These are phyloP conservation scores for Phalaenopsis hybrid DNA, from an alignment of 116 monocot species.

Conservation along the genomic window DNA sequence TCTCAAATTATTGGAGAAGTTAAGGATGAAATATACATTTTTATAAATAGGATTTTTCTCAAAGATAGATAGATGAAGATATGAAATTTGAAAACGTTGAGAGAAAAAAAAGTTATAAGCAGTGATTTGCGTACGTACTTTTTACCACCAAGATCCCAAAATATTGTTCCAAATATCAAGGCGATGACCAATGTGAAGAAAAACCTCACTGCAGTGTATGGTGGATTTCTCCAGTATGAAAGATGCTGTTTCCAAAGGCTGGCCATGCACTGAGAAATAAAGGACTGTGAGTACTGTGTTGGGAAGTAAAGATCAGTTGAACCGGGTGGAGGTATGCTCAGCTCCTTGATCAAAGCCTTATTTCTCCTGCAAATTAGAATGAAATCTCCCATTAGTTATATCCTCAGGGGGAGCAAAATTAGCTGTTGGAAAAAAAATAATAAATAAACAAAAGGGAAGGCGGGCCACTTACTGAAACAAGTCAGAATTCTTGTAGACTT, in stretches of 20 bases:
- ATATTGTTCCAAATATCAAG: conserved; percentile 21
- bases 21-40: too few species aligned
- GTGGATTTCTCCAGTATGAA: conserved; percentile 34
- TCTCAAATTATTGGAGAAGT: too few species aligned
- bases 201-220: conserved; percentile 25
- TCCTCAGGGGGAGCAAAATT: not conserved
- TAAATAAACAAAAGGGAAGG: too few species aligned
- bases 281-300: conserved; percentile 11
- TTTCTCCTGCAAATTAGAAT: conserved; percentile 12
- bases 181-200: conserved; percentile 23
- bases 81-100: not conserved
- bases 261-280: conserved; percentile 14
- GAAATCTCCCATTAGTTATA: not conserved
- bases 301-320: conserved; percentile 19
- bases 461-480: conserved; percentile 17
- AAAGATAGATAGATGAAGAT: not conserved
- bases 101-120: not conserved
- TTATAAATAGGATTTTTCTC: too few species aligned
- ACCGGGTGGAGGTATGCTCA: conserved; percentile 10
- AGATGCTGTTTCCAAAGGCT: conserved; percentile 26
- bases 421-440: too few species aligned
- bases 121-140: conserved; percentile 6
- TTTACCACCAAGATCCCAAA: conserved; percentile 26
- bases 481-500: conserved; percentile 37
- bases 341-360: conserved; percentile 13